Evolutionary conservation across 306 rosid species (phyloP).

Genomic region (Medicago arabica): DNA sequence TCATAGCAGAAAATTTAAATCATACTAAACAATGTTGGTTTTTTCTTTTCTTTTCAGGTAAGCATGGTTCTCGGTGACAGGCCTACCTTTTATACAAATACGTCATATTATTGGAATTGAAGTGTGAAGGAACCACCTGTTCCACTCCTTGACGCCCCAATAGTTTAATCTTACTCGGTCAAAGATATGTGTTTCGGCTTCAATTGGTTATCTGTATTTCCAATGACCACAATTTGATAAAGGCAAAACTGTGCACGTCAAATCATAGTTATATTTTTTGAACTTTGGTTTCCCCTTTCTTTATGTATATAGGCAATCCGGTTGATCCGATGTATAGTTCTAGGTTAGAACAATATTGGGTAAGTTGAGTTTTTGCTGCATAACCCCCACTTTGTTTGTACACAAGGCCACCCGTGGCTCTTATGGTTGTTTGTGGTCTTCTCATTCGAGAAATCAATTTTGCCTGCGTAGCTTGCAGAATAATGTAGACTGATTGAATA

Average conservation of each 20-base stretch:
- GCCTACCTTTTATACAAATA: slow-evolving; percentile 4
- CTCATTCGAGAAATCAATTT: slow-evolving; percentile 56
- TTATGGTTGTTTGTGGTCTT: slow-evolving; percentile 31
- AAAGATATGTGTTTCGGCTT: slow-evolving; percentile 25
- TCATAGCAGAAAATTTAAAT: background rate
- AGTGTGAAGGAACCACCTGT: slow-evolving; percentile 32
- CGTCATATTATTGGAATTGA: slow-evolving; percentile 8
- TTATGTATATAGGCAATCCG: slow-evolving; percentile 33
- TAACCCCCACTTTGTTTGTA: slow-evolving; percentile 34
- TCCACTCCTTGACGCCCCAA: slow-evolving; percentile 25
- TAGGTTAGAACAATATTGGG: slow-evolving; percentile 42
- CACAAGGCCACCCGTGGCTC: slow-evolving; percentile 33
- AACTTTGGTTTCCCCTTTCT: background rate
- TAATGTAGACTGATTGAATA: slow-evolving; percentile 27
- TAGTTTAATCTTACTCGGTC: slow-evolving; percentile 27
- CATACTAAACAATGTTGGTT: background rate
- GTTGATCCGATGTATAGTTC: slow-evolving; percentile 46
- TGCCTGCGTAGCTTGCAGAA: slow-evolving; percentile 39
- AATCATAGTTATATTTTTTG: slow-evolving; percentile 4
- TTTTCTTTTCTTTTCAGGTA: slow-evolving; percentile 49
- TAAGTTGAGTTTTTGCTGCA: slow-evolving; percentile 41
- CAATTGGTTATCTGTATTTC: slow-evolving; percentile 16
- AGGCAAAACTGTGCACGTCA: slow-evolving; percentile 22
- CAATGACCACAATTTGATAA: slow-evolving; percentile 30
- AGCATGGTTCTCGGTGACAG: slow-evolving; percentile 33